A percentile compares a stretch with the other conserved stretches of the same genome.
These are phyloP conservation scores for Cyberlindnera mississippiensis DNA, from an alignment of 805 yeast genomes.

Conservation along the genomic window DNA sequence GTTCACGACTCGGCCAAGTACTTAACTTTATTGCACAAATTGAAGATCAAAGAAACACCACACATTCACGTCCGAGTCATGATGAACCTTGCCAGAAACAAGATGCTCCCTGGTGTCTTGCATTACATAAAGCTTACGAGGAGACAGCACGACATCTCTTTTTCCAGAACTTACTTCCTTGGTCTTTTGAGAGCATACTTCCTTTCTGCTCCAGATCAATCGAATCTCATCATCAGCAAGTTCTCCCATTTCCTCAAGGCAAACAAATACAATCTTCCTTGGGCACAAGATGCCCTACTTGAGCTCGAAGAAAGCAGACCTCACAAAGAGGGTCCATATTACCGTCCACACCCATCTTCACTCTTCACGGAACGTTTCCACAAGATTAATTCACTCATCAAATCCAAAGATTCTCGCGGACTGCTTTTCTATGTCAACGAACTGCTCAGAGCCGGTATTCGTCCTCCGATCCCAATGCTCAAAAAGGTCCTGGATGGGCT, in stretches of 20 bases:
- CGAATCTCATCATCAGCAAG: conserved; percentile 1
- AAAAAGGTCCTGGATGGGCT: conserved; percentile 9
- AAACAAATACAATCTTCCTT: background rate
- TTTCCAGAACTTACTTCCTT: conserved; percentile 5
- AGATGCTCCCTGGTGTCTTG: background rate
- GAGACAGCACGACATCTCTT: background rate
- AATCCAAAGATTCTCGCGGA: conserved; percentile 4
- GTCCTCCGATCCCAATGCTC: conserved; percentile 17
- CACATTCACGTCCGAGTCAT: conserved; percentile 4
- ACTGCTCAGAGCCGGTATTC: conserved; percentile 17
- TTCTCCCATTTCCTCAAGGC: conserved; percentile 3
- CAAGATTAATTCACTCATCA: background rate
- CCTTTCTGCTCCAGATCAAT: conserved; percentile 1
- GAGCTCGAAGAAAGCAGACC: background rate
- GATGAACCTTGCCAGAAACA: conserved; percentile 5
- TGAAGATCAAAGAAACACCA: conserved; percentile 6
- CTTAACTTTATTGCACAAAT: conserved; percentile 9
- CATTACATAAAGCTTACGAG: conserved; percentile 6
- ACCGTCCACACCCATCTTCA: background rate
- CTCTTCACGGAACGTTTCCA: conserved; percentile 2
- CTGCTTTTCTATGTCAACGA: conserved; percentile 13
- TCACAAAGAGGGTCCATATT: background rate
- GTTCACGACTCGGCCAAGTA: conserved; percentile 11
- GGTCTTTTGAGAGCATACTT: conserved; percentile 8
- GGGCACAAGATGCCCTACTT: conserved; percentile 4